A percentile compares a stretch with the other conserved stretches of the same genome.
Evolutionary conservation across 1,284 basidiomycete species (phyloP).

Genomic region (Gymnopus androsaceus): DNA sequence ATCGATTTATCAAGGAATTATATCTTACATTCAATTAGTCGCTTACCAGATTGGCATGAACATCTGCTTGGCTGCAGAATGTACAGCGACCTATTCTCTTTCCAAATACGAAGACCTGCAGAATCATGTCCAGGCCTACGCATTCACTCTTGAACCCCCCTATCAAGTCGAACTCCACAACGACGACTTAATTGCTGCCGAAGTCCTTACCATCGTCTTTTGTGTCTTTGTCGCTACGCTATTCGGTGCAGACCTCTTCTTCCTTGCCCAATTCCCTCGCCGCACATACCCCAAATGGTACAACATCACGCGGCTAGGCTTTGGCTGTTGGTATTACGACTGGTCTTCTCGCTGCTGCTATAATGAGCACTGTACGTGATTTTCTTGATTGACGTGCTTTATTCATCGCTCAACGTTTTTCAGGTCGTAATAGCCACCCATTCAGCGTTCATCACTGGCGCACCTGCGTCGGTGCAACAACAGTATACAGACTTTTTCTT

Average conservation of each 20-base stretch:
- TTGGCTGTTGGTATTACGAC: constrained; percentile 28
- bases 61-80: constrained; percentile 34
- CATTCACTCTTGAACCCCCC: background rate
- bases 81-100: constrained; percentile 35
- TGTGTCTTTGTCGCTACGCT: constrained; percentile 35
- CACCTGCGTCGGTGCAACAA: constrained; percentile 19
- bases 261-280: constrained; percentile 35
- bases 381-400: background rate
- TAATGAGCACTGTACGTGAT: constrained; percentile 33
- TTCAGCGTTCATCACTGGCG: constrained; percentile 27
- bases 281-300: constrained; percentile 34
- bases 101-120: constrained; percentile 34
- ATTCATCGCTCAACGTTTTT: background rate
- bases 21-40: constrained; percentile 2
- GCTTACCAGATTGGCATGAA: constrained; percentile 33
- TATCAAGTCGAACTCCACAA: constrained; percentile 28
- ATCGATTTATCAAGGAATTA: background rate
- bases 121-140: constrained; percentile 25
- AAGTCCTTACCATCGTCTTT: constrained; percentile 33
- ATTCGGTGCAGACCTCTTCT: constrained; percentile 37
- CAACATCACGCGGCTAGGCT: constrained; percentile 21
- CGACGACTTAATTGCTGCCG: constrained; percentile 30
- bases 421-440: constrained; percentile 32
- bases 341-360: constrained; percentile 28
- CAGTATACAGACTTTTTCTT: constrained; percentile 23